Evolutionary conservation across 768 basidiomycete genomes (phyloP), one percentile per base, ranked within the genome.

Genomic region (Tricholoma hemisulphureum): DNA sequence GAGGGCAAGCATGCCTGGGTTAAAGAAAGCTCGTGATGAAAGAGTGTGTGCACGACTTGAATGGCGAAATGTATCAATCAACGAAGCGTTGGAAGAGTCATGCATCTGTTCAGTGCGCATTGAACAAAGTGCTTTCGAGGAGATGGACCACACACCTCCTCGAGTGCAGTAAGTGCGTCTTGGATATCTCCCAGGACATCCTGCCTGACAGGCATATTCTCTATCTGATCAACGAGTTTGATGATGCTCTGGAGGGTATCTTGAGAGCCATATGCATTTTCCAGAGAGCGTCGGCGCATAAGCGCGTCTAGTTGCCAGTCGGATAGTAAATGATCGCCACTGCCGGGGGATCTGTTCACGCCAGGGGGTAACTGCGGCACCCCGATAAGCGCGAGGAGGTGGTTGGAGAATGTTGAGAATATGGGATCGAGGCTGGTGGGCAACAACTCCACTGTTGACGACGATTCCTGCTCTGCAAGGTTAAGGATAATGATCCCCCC

Each of bases 1-100:
- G 68, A 98, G 74, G 13, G 93, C 95, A 63, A 98, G 75, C 95
- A 98, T 97, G 18, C 90, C 91, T 0, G 96, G 97, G 71, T 94
- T 92, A 76, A 97, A 98, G 79, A 97, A 98, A 3, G 97, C 96
- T 39, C 87, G 82, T 2, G 89, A 91, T 10, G 93, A 83, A 32
- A 87, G 77, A 0, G 78, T 79, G 46, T 85, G 71, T 0, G 93
- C 91, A 56, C 76, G 70, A 13, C 82, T 79, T 1, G 91, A 92
- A 67, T 83, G 77, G 24, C 71, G 70, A 43, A 93, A 79, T 4
- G 86, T 76, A 4, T 75, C 69, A 0, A 61, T 65, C 4, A 82
- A 69, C 1, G 83, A 83, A 6, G 66, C 58, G 14, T 68, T 66
- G 6, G 77, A 71, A 1, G 68, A 62, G 7, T 68, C 68, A 46